phyloP scores from a whole-genome alignment of 805 yeast species.

The Candida coleopterorum region DNA sequence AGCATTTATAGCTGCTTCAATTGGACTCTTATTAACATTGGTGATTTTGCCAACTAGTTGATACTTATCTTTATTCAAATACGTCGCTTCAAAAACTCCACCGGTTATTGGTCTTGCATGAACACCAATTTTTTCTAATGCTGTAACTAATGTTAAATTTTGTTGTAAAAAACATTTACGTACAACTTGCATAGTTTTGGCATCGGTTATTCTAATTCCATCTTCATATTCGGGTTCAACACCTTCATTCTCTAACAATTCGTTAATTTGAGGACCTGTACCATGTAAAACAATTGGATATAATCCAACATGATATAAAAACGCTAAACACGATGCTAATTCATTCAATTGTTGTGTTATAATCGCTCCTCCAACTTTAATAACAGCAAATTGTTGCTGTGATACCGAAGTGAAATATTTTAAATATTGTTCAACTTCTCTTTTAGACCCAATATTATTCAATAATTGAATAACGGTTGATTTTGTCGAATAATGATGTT shows the following conservation, averaged over 20 bases:
- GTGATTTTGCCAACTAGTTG: conserved; percentile 88
- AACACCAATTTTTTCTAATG: conserved; percentile 93
- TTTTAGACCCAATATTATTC: conserved; percentile 93
- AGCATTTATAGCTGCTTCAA: conserved; percentile 91
- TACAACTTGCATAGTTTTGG: conserved; percentile 92
- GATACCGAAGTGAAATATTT: conserved; percentile 95
- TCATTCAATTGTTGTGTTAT: conserved; percentile 92
- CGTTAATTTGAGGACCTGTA: conserved; percentile 98
- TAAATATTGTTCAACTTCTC: conserved; percentile 97
- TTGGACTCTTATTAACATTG: conserved; percentile 75
- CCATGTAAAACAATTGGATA: conserved; percentile 97
- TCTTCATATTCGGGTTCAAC: conserved; percentile 94
- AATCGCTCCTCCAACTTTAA: conserved; percentile 98
- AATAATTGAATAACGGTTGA: conserved; percentile 93
- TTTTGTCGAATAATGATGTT: conserved; percentile 54
- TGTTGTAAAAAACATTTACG: conserved; percentile 94
- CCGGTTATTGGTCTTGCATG: conserved; percentile 98
- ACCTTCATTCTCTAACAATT: conserved; percentile 85
- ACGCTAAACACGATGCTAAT: conserved; percentile 92
- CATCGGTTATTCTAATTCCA: conserved; percentile 94
- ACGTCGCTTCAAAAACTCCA: conserved; percentile 93
- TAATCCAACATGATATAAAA: conserved; percentile 93
- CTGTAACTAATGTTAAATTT: conserved; percentile 90
- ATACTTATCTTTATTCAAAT: conserved; percentile 85
- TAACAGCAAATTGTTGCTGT: conserved; percentile 96